Evolutionary conservation across 2,329 filamentous ascomycete genomes (phyloP).

Genomic region (Diplodia seriata): DNA sequence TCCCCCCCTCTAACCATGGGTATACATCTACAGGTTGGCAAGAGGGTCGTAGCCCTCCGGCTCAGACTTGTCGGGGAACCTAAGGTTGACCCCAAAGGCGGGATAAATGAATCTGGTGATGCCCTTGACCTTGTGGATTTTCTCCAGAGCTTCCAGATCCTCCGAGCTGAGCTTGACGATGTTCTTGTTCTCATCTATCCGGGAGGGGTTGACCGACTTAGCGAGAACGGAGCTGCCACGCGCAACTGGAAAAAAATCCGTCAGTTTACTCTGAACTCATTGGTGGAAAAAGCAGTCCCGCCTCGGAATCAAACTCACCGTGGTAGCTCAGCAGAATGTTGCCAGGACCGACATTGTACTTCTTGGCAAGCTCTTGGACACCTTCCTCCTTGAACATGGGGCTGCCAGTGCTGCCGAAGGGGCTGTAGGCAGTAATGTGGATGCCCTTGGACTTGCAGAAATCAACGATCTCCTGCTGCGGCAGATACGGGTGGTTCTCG

Average conservation of each 20-base stretch:
- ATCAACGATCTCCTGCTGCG: conserved; percentile 74
- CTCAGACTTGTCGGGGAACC: conserved; percentile 56
- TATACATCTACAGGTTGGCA: conserved; percentile 27
- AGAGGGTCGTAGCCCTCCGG: conserved; percentile 23
- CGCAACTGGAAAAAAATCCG: conserved; percentile 60
- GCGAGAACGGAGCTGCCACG: conserved; percentile 74
- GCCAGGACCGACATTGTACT: conserved; percentile 56
- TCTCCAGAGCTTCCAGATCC: conserved; percentile 63
- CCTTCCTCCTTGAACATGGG: conserved; percentile 57
- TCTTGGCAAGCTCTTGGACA: conserved; percentile 57
- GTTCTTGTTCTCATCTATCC: conserved; percentile 74
- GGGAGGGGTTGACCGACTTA: conserved; percentile 72
- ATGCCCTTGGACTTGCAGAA: conserved; percentile 73
- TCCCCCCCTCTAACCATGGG: conserved; percentile 18
- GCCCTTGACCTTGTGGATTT: conserved; percentile 56
- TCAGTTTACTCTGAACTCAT: conserved; percentile 25
- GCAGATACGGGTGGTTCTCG: conserved; percentile 74
- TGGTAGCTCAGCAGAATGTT: conserved; percentile 75
- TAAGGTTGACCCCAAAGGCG: conserved; percentile 57
- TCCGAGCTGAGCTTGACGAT: conserved; percentile 68
- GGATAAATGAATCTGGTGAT: conserved; percentile 58
- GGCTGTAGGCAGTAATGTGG: conserved; percentile 72
- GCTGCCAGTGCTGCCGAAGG: conserved; percentile 57
- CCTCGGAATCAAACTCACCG: conserved; percentile 56
- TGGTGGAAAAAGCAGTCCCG: conserved; percentile 15